A percentile compares a stretch with the other conserved stretches of the same genome.
These are phyloP conservation scores for Filobasidium wieringae DNA, from an alignment of 768 basidiomycete genomes.

Conservation along the genomic window DNA sequence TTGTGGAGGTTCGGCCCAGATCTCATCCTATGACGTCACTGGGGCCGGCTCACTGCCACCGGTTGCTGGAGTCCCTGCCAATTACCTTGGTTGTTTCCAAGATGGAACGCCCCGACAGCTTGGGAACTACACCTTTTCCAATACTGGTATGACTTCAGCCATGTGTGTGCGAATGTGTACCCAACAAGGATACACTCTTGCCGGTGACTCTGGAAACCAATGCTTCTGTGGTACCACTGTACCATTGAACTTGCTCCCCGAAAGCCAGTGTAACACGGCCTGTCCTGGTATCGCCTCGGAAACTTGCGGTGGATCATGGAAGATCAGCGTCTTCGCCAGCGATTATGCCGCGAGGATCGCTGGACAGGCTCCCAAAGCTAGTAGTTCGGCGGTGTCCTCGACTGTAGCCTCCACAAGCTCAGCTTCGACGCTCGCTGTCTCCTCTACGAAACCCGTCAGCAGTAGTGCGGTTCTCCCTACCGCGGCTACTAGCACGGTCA, in stretches of 20 bases:
- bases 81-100: constrained; percentile 17
- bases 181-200: constrained; percentile 2
- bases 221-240: constrained; percentile 23
- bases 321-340: constrained; percentile 13
- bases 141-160: constrained; percentile 18
- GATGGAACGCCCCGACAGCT: constrained; percentile 11
- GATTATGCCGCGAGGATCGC: constrained; percentile 11
- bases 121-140: constrained; percentile 17
- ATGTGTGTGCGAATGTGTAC: constrained; percentile 4
- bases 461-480: no score
- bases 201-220: constrained; percentile 14
- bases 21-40: background rate
- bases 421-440: no score
- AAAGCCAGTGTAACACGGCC: constrained; percentile 17
- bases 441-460: no score
- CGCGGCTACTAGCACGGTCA: no score
- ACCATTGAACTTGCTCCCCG: constrained; percentile 15
- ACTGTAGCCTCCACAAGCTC: background rate
- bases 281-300: constrained; percentile 19
- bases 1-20: constrained; percentile 14
- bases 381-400: background rate
- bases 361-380: background rate
- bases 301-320: constrained; percentile 18
- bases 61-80: constrained; percentile 7
- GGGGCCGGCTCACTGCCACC: background rate